Evolutionary conservation across 352 stramenopile genomes (phyloP), one percentile per base, ranked within the genome.

Genomic region (Phytophthora cryptogea): DNA sequence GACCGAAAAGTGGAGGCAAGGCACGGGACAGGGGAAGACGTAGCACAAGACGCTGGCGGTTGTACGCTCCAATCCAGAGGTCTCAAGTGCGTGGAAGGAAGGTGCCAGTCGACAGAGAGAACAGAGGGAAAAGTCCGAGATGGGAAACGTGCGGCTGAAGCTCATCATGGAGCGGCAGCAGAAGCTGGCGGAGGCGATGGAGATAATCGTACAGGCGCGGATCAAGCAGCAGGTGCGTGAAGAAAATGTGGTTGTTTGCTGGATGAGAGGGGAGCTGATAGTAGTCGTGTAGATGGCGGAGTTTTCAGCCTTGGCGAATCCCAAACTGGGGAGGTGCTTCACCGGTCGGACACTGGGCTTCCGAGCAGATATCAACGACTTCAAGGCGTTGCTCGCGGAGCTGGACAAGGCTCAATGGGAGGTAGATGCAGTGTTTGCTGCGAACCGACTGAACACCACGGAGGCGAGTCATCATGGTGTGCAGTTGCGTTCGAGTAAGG

Each of bases 121-220:
- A n/a, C 60, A 70, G 44, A 45, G 55, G 7, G 66, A 68, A 20
- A 74, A 70, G 41, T 39, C 65, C 35, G 60, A 78, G 55, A 70
- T 63, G 16, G 69, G 74, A 37, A 78, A 78, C 55, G 53, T 72
- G 11, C 65, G 65, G 0, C 53, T 78, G 16, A 72, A 54, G 54
- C 60, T 70, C 8, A 62, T 72, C 5, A 30, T 78, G 16, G 65
- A 74, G n/a, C 52, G 56, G 2, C 69, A 74, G 48, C 45, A 74
- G 17, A 74, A 70, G 36, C 41, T 76, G 17, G 64, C 68, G 17
- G 64, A 71, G 41, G 69, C 55, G 4, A 23, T 76, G 33, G 59
- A 76, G 49, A 71, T 54, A 39, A 47, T 74, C 8, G 51, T 78
- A 3, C 56, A 66, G 43, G 66, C 67, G 26, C 42, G 60, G 10